A percentile compares a stretch with the other conserved stretches of the same genome.
These are phyloP conservation scores for Micractinium conductrix DNA, from an alignment of 139 green algal genomes.

Conservation along the genomic window DNA sequence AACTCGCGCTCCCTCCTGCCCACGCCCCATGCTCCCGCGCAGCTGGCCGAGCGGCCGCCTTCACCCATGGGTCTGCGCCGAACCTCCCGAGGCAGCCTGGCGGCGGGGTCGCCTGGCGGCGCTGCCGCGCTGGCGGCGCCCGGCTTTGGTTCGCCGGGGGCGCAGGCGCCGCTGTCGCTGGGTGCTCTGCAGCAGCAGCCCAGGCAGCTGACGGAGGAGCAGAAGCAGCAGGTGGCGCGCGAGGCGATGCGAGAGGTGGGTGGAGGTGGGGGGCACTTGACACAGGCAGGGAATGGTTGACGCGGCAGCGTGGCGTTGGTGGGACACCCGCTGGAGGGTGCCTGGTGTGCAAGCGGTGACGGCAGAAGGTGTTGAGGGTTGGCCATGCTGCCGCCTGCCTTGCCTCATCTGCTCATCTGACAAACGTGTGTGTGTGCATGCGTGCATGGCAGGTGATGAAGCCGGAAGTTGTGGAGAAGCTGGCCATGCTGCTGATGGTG, in stretches of 20 bases:
- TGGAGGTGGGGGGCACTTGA: neutral
- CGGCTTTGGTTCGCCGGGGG: too few relatives aligned
- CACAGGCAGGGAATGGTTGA: too few relatives aligned
- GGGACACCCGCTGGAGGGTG: too few relatives aligned
- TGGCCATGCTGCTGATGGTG: conserved; percentile 46
- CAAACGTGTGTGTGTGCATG: neutral
- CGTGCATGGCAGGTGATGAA: conserved; percentile 37
- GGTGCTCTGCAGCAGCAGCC: neutral
- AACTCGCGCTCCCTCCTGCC: too few relatives aligned
- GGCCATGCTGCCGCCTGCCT: neutral
- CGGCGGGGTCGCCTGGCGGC: too few relatives aligned
- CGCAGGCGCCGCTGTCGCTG: conserved; percentile 21
- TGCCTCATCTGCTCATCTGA: neutral
- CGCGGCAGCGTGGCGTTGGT: too few relatives aligned
- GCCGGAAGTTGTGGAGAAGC: conserved; percentile 52
- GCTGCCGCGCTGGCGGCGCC: too few relatives aligned
- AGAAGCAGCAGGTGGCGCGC: neutral
- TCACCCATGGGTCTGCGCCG: too few relatives aligned
- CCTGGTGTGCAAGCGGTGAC: too few relatives aligned
- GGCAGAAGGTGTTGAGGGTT: neutral
- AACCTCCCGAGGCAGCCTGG: too few relatives aligned
- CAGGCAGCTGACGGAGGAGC: conserved; percentile 16
- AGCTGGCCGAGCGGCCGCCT: too few relatives aligned
- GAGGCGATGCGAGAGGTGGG: conserved; percentile 24
- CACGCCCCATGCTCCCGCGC: too few relatives aligned